phyloP scores from a whole-genome alignment of 345 rosid species.

The Rubroshorea leprosula region DNA sequence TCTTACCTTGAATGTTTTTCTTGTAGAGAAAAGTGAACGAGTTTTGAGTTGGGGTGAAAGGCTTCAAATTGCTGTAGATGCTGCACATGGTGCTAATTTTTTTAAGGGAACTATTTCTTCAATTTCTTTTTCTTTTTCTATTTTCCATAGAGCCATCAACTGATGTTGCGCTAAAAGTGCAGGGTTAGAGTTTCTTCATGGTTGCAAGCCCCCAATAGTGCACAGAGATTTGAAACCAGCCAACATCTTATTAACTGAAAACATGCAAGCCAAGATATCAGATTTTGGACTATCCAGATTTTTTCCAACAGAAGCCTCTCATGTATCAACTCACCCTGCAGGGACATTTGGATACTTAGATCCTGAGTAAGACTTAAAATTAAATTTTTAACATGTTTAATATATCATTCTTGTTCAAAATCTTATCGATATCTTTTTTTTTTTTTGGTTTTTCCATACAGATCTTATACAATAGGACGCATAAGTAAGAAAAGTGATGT shows the following conservation, averaged over 20 bases:
- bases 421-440: neutral
- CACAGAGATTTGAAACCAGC: constrained; percentile 41
- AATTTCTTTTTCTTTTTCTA: neutral
- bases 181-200: constrained; percentile 26
- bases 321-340: constrained; percentile 28
- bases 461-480: too few relatives aligned
- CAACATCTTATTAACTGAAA: constrained; percentile 37
- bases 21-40: constrained; percentile 8
- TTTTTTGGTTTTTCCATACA: neutral
- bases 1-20: neutral
- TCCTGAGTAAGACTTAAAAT: constrained; percentile 10
- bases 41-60: constrained; percentile 30
- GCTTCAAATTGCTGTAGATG: constrained; percentile 30
- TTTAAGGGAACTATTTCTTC: neutral
- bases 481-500: constrained; percentile 14
- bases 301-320: constrained; percentile 24
- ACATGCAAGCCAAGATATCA: constrained; percentile 35
- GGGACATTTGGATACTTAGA: constrained; percentile 42
- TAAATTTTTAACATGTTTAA: too few relatives aligned
- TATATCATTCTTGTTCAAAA: too few relatives aligned
- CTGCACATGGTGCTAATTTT: constrained; percentile 25
- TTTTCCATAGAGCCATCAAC: too few relatives aligned
- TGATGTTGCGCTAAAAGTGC: neutral
- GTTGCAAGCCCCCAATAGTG: constrained; percentile 21
- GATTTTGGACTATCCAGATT: constrained; percentile 42